These are phyloP conservation scores for Irpex sp. DNA, from an alignment of 1,284 basidiomycete genomes.

Conservation along the genomic window DNA sequence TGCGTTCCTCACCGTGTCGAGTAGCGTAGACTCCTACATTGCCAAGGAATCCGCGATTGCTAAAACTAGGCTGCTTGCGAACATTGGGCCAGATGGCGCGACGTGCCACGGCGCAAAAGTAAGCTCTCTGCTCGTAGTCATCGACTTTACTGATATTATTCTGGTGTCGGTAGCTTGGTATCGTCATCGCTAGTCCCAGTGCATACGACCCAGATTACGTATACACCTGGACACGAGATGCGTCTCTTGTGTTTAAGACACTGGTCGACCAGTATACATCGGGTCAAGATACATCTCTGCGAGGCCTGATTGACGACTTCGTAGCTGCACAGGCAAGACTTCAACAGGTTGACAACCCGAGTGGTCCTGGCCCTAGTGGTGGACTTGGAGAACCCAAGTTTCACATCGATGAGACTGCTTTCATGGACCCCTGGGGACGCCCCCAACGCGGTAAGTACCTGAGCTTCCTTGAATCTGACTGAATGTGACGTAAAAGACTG, in stretches of 20 bases:
- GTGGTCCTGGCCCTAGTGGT: constrained; percentile 37
- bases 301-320: constrained; percentile 32
- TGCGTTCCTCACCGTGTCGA: constrained; percentile 21
- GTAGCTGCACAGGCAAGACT: constrained; percentile 29
- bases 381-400: constrained; percentile 51
- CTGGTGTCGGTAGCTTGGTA: constrained; percentile 22
- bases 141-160: background rate
- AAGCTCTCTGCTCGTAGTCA: background rate
- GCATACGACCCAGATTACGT: constrained; percentile 35
- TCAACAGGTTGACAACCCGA: constrained; percentile 40
- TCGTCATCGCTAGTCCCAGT: constrained; percentile 35
- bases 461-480: background rate
- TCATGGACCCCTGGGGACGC: constrained; percentile 46
- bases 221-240: constrained; percentile 39
- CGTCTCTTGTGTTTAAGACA: constrained; percentile 39
- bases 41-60: constrained; percentile 51
- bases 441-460: constrained; percentile 57
- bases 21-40: constrained; percentile 37
- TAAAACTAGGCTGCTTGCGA: constrained; percentile 54
- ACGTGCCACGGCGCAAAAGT: constrained; percentile 51
- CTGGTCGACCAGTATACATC: constrained; percentile 35
- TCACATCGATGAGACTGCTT: constrained; percentile 42
- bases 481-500: background rate
- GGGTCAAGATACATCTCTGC: constrained; percentile 28
- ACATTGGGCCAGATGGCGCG: constrained; percentile 58